phyloP scores from a whole-genome alignment of 495 filamentous ascomycete genomes.

The Talaromyces thailandensis region DNA sequence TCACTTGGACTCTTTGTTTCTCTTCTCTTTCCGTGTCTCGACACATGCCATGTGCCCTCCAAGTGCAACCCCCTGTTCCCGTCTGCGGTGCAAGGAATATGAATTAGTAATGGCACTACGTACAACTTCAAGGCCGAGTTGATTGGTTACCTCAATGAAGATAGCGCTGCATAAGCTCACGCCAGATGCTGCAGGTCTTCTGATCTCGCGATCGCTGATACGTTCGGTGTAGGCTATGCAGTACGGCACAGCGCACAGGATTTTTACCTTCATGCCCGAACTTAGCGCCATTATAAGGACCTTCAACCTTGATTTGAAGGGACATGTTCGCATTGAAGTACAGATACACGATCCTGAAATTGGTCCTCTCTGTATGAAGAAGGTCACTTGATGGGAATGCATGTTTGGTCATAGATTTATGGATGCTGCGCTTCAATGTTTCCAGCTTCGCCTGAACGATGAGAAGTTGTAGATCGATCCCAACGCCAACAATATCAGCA shows the following conservation, averaged over 20 bases:
- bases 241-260: neutral
- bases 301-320: neutral
- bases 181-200: neutral
- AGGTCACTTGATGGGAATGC: neutral
- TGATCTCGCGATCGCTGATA: neutral
- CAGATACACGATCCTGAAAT: neutral
- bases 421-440: neutral
- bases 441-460: neutral
- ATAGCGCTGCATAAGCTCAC: neutral
- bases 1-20: neutral
- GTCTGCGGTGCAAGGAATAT: neutral
- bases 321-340: neutral
- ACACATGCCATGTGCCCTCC: neutral
- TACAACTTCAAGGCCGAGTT: neutral
- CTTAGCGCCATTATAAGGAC: neutral
- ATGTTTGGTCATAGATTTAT: neutral
- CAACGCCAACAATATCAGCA: conserved; percentile 2
- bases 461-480: neutral
- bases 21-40: neutral
- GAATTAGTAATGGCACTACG: neutral
- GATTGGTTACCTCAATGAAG: neutral
- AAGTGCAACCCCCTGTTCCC: neutral
- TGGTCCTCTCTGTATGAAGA: neutral
- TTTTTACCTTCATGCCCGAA: neutral
- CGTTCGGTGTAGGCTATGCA: neutral